These are phyloP conservation scores for Quercus variabilis DNA, from an alignment of 306 rosid genomes.

Conservation along the genomic window DNA sequence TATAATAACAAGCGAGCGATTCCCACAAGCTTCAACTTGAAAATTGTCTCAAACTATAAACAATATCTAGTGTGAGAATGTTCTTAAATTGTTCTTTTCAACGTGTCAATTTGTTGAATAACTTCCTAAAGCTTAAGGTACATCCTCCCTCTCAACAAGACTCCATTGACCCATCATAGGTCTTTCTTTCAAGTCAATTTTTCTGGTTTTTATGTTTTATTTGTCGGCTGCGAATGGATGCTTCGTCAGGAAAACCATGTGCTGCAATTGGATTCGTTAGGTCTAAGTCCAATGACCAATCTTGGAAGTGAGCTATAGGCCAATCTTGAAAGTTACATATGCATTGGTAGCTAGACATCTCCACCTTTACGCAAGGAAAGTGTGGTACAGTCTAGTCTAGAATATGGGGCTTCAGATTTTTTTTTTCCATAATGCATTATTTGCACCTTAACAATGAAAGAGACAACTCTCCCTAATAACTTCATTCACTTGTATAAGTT, in stretches of 20 bases:
- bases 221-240: slow-evolving; percentile 18
- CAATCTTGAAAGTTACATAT: slow-evolving; percentile 18
- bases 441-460: not conserved
- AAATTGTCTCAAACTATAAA: slow-evolving; percentile 4
- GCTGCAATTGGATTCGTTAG: slow-evolving; percentile 27
- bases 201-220: not conserved
- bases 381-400: slow-evolving; percentile 18
- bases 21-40: not conserved
- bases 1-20: not conserved
- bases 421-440: not conserved
- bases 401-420: slow-evolving; percentile 14
- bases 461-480: not conserved
- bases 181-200: not conserved
- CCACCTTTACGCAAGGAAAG: slow-evolving; percentile 35
- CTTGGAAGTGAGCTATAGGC: not conserved
- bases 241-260: slow-evolving; percentile 19
- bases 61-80: slow-evolving; percentile 12
- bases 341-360: slow-evolving; percentile 45
- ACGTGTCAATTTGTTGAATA: not conserved
- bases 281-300: slow-evolving; percentile 42
- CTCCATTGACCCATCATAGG: not conserved
- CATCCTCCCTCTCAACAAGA: not conserved
- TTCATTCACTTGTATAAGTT: not conserved
- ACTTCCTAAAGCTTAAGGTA: not conserved
- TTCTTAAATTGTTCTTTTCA: not conserved